phyloP scores from a whole-genome alignment of 331 rosid genomes.

The Acacia pycnantha region DNA sequence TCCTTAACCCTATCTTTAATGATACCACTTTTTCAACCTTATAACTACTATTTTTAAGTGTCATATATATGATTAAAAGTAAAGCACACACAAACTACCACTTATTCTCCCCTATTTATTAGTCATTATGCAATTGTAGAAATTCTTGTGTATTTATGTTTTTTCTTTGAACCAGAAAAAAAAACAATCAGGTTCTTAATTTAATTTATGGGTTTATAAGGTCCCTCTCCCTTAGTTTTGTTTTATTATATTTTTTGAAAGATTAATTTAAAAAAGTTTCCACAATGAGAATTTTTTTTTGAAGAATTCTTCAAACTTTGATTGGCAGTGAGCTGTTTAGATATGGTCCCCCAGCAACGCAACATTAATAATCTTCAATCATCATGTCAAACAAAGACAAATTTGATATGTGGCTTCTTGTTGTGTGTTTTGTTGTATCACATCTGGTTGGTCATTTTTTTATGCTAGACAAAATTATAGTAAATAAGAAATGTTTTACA shows the following conservation, averaged over 20 bases:
- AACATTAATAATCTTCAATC: neutral
- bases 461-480: no score
- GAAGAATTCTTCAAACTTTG: neutral
- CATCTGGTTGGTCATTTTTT: no score
- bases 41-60: no score
- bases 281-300: neutral
- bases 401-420: no score
- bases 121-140: neutral
- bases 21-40: no score
- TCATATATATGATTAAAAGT: no score
- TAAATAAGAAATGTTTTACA: no score
- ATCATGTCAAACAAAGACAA: no score
- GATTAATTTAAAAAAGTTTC: neutral
- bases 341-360: neutral
- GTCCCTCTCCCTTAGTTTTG: neutral
- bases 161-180: neutral
- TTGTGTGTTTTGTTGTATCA: no score
- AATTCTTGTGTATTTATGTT: neutral
- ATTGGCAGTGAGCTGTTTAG: neutral
- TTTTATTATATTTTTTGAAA: neutral
- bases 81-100: neutral
- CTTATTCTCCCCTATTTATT: neutral
- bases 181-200: no score
- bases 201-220: neutral
- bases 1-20: no score